phyloP scores from a whole-genome alignment of 176 grass and related monocot species.

The Oryza punctata region DNA sequence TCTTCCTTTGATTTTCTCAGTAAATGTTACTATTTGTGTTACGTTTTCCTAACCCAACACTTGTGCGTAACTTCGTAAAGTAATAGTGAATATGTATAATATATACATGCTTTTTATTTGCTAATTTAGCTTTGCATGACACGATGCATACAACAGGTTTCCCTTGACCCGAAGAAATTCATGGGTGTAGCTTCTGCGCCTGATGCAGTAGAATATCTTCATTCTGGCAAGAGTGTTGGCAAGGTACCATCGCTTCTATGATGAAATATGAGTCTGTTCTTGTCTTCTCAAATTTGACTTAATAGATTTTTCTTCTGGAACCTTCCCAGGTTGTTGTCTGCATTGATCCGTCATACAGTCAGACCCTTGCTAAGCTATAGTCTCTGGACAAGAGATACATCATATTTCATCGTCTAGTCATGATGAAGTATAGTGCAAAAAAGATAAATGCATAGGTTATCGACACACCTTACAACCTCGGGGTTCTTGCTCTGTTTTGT shows the following conservation, averaged over 20 bases:
- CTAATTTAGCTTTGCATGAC: slow-evolving; percentile 13
- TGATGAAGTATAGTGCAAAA: not conserved
- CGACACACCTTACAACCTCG: not conserved
- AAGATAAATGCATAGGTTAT: not conserved
- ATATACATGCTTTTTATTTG: not conserved
- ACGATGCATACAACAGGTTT: slow-evolving; percentile 47
- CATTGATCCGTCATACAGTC: slow-evolving; percentile 69
- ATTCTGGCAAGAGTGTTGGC: slow-evolving; percentile 87
- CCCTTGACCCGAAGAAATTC: slow-evolving; percentile 81
- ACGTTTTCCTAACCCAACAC: not conserved
- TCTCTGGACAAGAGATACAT: not conserved
- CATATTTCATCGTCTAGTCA: not conserved
- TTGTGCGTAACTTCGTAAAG: not conserved
- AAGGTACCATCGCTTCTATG: slow-evolving; percentile 57
- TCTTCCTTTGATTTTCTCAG: not conserved
- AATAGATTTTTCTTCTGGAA: not conserved
- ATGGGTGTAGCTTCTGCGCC: slow-evolving; percentile 72
- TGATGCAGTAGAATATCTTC: slow-evolving; percentile 96
- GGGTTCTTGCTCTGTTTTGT: not conserved
- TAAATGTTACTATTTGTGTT: not conserved
- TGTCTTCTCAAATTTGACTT: slow-evolving; percentile 4
- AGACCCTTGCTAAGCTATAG: slow-evolving; percentile 62
- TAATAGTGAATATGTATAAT: not conserved
- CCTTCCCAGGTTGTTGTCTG: slow-evolving; percentile 82
- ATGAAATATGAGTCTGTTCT: not conserved